Base-by-base conservation (phyloP, 495 filamentous ascomycete species). In the Corynascus novoguineensis region DNA sequence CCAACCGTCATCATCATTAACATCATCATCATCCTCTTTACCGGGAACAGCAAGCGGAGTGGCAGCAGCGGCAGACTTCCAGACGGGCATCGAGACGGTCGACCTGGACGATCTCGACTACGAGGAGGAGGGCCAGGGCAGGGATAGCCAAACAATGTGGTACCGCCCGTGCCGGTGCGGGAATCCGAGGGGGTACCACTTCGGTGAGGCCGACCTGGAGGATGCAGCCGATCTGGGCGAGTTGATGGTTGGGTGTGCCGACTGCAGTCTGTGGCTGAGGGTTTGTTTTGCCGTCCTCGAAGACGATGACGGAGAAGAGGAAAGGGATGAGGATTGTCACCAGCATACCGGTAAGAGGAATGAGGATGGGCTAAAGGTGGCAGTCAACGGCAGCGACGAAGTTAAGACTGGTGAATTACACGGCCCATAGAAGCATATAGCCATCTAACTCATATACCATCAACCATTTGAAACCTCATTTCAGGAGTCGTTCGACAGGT, bases 221-320 rank as follows among this genome's bases (percentile, higher is more conserved):
- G 80, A 80, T 62, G 80, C 82, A 59, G 74, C 65, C 46, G 72
- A 85, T 37, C 71, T 79, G 60, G 83, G 87, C 0, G 88, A 92
- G 73, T 68, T 93, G 57, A 78, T 86, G 58, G 81, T 90, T 28
- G 88, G 86, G 19, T 95, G 90, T 68, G 76, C 77, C 17, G 88
- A 89, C 46, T 95, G 89, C 65, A 92, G 88, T 73, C 76, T 95
- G 50, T 92, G 84, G 84, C 68, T 92, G 66, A 84, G 83, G 64
- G 83, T 95, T 29, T 71, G 83, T 40, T 92, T 90, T 78, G 82
- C 79, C 24, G 78, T 82, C 14, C 74, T 86, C 27, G 81, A 82
- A 21, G 79, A 78, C 19, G 72, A 72, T 7, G 71, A 70, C 7
- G 66, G 58, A 11, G 59, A 67, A 15, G 31, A 38, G 15, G 45